phyloP scores from a whole-genome alignment of 75 land plant genomes.

The Sequoiadendron giganteum region DNA sequence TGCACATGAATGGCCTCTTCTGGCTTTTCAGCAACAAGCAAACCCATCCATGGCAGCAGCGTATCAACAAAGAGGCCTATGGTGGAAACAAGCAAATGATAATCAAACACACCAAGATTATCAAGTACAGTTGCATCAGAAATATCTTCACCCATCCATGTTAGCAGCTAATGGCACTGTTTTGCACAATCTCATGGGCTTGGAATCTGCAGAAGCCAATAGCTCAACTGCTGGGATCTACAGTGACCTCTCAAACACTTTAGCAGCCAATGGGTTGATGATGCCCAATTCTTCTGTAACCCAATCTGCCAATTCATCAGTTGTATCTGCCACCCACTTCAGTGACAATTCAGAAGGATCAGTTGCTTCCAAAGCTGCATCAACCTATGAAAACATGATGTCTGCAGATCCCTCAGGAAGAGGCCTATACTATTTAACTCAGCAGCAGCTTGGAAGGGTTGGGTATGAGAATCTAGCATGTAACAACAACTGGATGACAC shows the following conservation, averaged over 20 bases:
- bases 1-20: neutral
- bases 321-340: neutral
- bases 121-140: slow-evolving; percentile 3
- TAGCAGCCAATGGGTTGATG: neutral
- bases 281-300: neutral
- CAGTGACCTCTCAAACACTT: neutral
- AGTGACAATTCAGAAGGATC: slow-evolving; percentile 11
- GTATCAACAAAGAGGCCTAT: neutral
- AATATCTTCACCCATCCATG: slow-evolving; percentile 1
- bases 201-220: slow-evolving; percentile 6
- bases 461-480: neutral
- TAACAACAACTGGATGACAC: neutral
- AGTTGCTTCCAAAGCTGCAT: neutral
- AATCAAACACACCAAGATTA: neutral
- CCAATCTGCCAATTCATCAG: neutral
- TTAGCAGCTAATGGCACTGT: neutral
- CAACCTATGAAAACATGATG: slow-evolving; percentile 8
- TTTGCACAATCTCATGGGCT: neutral
- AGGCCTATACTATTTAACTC: neutral
- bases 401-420: slow-evolving; percentile 1
- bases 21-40: neutral
- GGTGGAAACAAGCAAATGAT: neutral
- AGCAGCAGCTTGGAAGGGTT: slow-evolving; percentile 6
- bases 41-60: neutral
- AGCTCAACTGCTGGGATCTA: slow-evolving; percentile 4